Evolutionary conservation across 83 land plant genomes (phyloP).

Genomic region (Picea engelmannii): DNA sequence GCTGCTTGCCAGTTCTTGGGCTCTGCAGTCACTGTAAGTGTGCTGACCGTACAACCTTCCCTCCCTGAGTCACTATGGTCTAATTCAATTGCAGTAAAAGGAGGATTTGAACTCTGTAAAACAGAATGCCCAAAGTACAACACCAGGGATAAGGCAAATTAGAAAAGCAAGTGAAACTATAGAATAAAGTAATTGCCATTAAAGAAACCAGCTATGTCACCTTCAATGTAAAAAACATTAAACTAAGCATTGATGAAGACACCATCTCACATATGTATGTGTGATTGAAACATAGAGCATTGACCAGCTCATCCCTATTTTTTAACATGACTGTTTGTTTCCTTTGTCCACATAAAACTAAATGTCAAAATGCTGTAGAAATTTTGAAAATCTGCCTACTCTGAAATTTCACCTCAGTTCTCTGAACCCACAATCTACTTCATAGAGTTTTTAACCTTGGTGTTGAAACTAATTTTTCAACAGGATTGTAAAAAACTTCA

Average conservation of each 20-base stretch:
- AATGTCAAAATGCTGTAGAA: too few species aligned
- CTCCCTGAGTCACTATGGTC: constrained; percentile 99
- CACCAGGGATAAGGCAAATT: neutral
- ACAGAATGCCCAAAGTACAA: neutral
- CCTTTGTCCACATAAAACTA: too few species aligned
- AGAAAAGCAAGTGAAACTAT: neutral
- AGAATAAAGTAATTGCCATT: too few species aligned
- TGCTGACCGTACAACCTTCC: constrained; percentile 98
- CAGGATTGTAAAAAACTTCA: neutral
- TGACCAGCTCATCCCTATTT: too few species aligned
- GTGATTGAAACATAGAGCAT: too few species aligned
- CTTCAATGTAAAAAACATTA: neutral
- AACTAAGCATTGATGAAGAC: neutral
- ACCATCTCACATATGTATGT: neutral
- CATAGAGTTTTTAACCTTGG: neutral
- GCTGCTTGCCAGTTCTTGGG: constrained; percentile 92
- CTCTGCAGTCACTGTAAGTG: constrained; percentile 96
- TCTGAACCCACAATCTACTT: too few species aligned
- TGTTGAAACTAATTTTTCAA: neutral
- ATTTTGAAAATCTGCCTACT: too few species aligned
- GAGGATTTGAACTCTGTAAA: constrained; percentile 96
- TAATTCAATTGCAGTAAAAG: constrained; percentile 92
- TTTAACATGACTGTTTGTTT: too few species aligned
- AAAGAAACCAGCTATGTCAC: neutral
- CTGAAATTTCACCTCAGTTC: too few species aligned